Evolutionary conservation across 106 monocot species (phyloP), one percentile per base, ranked within the genome.

Genomic region (Amphibolis antarctica): DNA sequence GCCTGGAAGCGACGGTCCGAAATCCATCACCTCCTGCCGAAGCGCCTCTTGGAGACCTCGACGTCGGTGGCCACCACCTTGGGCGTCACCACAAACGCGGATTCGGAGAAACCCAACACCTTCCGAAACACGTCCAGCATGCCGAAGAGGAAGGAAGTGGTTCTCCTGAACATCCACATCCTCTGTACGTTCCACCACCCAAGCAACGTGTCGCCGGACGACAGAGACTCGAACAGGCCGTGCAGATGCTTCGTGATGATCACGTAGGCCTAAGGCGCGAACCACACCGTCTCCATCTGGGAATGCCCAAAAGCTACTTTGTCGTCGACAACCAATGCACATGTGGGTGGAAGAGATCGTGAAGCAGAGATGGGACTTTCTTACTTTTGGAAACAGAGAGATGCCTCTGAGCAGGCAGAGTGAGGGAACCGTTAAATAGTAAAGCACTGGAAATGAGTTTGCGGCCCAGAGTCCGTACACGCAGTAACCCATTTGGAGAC

Each of bases 341-440:
- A n/a, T n/a, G n/a, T n/a, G n/a, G n/a, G n/a, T n/a, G n/a, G n/a
- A n/a, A n/a, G 36, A 4, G 1, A 3, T 18, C 9, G 59, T 12
- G 9, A 31, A 20, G 4, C 0, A 0, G 31, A 55, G 5, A 55
- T 1, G 10, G 3, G 12, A 4, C 4, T 25, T 55, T 18, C 43
- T 7, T 44, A 73, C 72, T 44, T 63, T 55, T 36, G 72, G 72
- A 18, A 65, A 27, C 42, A 73, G 31, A 20, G 64, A 65, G 54
- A 52, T 30, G 46, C 42, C 27, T 7, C 15, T 46, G 17, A 65
- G 18, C 15, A 63, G 5, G 54, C 44, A 55, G 26, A 53, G 25
- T 5, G 72, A 42, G 17, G 64, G 53, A 22, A 73, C 19, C 9
- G 64, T 14, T 2, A 53, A 23, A 44, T 58, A 73, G 57, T 21